Percentiles rank a stretch among this genome's conserved stretches.
phyloP scores from a whole-genome alignment of 148 eudicot species.

The Rhododendron williamsianum region DNA sequence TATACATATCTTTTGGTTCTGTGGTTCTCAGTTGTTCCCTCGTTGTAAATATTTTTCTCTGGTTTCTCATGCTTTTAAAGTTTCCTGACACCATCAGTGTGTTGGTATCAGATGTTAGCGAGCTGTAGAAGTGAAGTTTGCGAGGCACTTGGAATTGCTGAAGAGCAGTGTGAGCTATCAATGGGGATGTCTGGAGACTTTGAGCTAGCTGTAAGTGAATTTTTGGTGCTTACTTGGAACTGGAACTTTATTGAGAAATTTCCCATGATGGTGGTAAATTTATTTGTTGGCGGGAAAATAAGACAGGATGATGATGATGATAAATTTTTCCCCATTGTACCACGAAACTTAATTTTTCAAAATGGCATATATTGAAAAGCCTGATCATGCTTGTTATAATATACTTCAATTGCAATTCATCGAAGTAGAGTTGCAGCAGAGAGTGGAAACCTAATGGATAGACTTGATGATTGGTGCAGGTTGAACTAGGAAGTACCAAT shows the following conservation, averaged over 20 bases:
- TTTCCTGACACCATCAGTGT: slow-evolving; percentile 13
- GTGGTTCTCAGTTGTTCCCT: background rate
- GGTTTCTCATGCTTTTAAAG: slow-evolving; percentile 8
- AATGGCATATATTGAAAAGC: background rate
- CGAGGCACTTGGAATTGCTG: slow-evolving; percentile 64
- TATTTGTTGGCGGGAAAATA: background rate
- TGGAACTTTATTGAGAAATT: background rate
- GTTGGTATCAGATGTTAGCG: slow-evolving; percentile 52
- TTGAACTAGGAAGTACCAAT: slow-evolving; percentile 93
- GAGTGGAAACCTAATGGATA: background rate
- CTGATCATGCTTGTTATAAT: background rate
- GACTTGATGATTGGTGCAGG: slow-evolving; percentile 40
- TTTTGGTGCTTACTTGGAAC: background rate
- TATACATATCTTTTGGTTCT: background rate
- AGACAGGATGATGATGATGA: background rate
- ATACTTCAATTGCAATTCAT: background rate
- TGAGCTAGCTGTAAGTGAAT: slow-evolving; percentile 80
- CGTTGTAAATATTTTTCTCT: background rate
- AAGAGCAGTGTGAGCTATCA: slow-evolving; percentile 84
- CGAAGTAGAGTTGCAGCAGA: background rate
- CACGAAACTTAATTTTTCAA: background rate
- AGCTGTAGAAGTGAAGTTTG: slow-evolving; percentile 81
- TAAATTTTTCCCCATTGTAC: background rate
- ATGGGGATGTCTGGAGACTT: slow-evolving; percentile 99
- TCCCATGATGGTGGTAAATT: background rate